Base-by-base conservation (phyloP, 768 basidiomycete genomes). In the Cyclocybe cylindracea region DNA sequence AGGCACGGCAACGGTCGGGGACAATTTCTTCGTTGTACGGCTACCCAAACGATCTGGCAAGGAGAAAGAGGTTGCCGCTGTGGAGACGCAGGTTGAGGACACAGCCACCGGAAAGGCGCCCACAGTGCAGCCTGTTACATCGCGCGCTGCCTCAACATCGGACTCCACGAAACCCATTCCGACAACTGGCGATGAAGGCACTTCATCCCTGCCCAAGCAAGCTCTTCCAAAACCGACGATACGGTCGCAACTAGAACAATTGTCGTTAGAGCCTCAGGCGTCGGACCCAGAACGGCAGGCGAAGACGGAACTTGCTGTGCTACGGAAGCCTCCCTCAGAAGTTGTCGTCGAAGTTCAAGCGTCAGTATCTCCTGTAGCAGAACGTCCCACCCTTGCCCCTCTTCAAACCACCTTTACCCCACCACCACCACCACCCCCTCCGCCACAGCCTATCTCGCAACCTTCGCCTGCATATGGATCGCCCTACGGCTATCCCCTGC, bases 381-480 rank as follows among this genome's bases (percentile, higher is more conserved):
- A 70, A 39, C 69, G 66, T 42, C 69, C 71, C 36, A 49, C 69
- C n/a, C 66, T 78, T 29, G 68, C 75, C 24, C 67, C 71, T 45
- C 55, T 79, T 19, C 75, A 76, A 56, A 72, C 77, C 4, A 66
- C 68, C 13, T 79, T 76, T 57, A 72, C n/a, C n/a, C n/a, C 24
- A 5, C 24, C 74, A 19, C 66, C 76, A 1, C 75, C 64, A 2
- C 60, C 60, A 32, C 62, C 57, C 4, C 59, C 57, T 35, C 60
- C 55, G 43, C 50, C 75, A 4, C 63, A 62, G 13, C 52, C 60
- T 11, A 44, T 70, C 33, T 54, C 70, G 5, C 73, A 75, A 47
- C 64, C 69, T 38, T 82, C 88, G 1, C 83, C 87, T 9, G 75
- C 78, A 1, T 90, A 82, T 55, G 77, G 79, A n/a, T 84, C 90